Conservation (phyloP, 148 eudicot genomes). For the Chenopodium quinoa region DNA sequence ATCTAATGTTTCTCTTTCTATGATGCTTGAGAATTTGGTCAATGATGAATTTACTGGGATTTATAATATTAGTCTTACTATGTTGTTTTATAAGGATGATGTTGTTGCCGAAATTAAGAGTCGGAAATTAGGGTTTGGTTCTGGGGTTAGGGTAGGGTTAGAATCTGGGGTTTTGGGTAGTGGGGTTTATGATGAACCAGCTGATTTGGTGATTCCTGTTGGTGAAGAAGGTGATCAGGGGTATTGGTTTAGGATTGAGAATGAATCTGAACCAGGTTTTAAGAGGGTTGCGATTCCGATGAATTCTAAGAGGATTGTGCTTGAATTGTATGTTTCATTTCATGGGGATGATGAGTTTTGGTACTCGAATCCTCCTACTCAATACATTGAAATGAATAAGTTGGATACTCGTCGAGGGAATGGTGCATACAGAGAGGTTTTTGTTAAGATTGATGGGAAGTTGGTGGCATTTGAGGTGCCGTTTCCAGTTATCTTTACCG, state of each 20-base stretch:
- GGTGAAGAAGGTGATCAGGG: constrained; percentile 41
- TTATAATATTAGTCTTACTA: constrained; percentile 48
- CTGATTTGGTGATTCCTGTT: constrained; percentile 80
- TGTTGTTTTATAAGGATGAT: constrained; percentile 40
- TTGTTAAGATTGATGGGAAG: constrained; percentile 58
- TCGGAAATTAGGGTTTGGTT: constrained; percentile 36
- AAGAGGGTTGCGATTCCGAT: constrained; percentile 43
- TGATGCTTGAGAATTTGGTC: constrained; percentile 80
- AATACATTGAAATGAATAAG: constrained; percentile 50
- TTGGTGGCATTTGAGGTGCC: constrained; percentile 63
- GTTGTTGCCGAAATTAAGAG: not conserved
- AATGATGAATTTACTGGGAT: constrained; percentile 62
- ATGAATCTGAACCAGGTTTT: constrained; percentile 35
- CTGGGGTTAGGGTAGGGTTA: constrained; percentile 23
- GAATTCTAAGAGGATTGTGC: constrained; percentile 53
- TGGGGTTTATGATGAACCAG: constrained; percentile 46
- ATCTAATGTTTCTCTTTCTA: constrained; percentile 40
- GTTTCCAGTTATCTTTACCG: constrained; percentile 77
- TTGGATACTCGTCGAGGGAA: constrained; percentile 52
- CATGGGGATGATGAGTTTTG: constrained; percentile 96
- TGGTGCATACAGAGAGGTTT: constrained; percentile 67
- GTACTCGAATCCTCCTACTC: constrained; percentile 81
- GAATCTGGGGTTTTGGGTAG: constrained; percentile 2
- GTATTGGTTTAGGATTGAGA: constrained; percentile 67
- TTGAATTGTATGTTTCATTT: constrained; percentile 73